Percentiles rank a stretch among this genome's conserved stretches.
Evolutionary conservation across 225 moss, liverwort and hornwort species (phyloP).

Genomic region (Physcomitrium patens): DNA sequence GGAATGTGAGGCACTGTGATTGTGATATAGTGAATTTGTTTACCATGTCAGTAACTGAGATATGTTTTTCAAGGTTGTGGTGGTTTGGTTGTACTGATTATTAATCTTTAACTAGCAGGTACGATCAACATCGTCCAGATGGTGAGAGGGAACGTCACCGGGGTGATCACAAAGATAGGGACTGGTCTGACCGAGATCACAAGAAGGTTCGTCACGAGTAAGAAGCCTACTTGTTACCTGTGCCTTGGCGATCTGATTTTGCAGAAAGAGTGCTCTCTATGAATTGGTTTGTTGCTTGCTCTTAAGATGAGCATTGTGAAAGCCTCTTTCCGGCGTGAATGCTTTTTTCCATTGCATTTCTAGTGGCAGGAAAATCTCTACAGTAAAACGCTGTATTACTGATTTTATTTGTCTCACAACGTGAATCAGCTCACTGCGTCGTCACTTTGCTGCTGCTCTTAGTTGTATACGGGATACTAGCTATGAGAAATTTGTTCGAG

Average conservation of each 20-base stretch:
- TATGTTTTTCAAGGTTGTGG: too few relatives aligned
- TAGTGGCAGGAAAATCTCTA: background rate
- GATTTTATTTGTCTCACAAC: background rate
- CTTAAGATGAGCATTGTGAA: background rate
- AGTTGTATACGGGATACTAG: conserved; percentile 9
- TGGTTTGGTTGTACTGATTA: background rate
- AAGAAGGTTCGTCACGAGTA: conserved; percentile 23
- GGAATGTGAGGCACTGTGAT: too few relatives aligned
- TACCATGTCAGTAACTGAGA: too few relatives aligned
- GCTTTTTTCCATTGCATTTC: background rate
- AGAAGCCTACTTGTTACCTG: background rate
- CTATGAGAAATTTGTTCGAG: background rate
- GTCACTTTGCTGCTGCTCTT: background rate
- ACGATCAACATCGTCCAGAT: conserved; percentile 25
- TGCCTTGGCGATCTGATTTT: background rate
- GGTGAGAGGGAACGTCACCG: conserved; percentile 27
- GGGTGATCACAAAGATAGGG: conserved; percentile 29
- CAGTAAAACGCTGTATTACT: conserved; percentile 1
- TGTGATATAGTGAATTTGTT: too few relatives aligned
- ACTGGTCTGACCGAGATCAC: conserved; percentile 26
- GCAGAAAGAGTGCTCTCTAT: background rate
- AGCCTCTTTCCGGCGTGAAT: background rate
- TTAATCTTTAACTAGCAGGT: conserved; percentile 5
- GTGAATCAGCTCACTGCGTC: background rate
- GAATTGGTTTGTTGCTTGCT: background rate